These are phyloP conservation scores for Chlorophyllum brunneum DNA, from an alignment of 768 basidiomycete genomes.

Conservation along the genomic window DNA sequence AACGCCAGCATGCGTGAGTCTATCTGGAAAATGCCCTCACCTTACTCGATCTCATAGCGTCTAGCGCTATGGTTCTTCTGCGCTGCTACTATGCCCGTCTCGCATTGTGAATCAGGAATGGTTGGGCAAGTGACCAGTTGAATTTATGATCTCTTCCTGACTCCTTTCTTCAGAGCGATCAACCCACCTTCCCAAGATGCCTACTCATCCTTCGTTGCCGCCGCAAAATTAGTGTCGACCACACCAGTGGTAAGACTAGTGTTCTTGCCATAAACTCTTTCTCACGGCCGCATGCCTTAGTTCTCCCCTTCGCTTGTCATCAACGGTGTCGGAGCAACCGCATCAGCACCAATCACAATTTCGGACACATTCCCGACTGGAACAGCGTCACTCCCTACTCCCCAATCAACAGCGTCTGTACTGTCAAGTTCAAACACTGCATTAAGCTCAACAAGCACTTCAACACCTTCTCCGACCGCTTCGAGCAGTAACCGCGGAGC, in stretches of 20 bases:
- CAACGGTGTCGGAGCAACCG: conserved; percentile 31
- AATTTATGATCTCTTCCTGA: background rate
- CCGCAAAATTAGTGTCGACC: conserved; percentile 26
- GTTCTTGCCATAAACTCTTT: background rate
- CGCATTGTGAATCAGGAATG: conserved; percentile 36
- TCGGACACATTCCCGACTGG: conserved; percentile 11
- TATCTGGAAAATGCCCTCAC: background rate
- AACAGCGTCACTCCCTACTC: conserved; percentile 6
- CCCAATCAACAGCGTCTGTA: conserved; percentile 8
- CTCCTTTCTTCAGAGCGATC: conserved; percentile 25
- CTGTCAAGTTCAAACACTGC: conserved; percentile 4
- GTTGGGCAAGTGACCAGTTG: conserved; percentile 28
- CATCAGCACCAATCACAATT: conserved; percentile 18
- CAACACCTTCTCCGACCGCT: conserved; percentile 11
- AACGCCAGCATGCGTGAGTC: conserved; percentile 26
- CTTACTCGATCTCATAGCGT: background rate
- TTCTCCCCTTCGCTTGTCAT: conserved; percentile 20
- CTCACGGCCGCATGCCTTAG: conserved; percentile 14
- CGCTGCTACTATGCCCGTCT: conserved; percentile 26
- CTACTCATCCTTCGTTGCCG: conserved; percentile 19
- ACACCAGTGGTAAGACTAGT: conserved; percentile 21
- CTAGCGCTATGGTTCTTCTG: conserved; percentile 38
- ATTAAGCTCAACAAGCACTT: background rate
- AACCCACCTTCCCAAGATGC: conserved; percentile 29
- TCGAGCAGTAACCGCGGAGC: conserved; percentile 11